Percentiles rank a stretch among this genome's conserved stretches.
These are phyloP conservation scores for Amanita rubescens DNA, from an alignment of 768 basidiomycete species.

Conservation along the genomic window DNA sequence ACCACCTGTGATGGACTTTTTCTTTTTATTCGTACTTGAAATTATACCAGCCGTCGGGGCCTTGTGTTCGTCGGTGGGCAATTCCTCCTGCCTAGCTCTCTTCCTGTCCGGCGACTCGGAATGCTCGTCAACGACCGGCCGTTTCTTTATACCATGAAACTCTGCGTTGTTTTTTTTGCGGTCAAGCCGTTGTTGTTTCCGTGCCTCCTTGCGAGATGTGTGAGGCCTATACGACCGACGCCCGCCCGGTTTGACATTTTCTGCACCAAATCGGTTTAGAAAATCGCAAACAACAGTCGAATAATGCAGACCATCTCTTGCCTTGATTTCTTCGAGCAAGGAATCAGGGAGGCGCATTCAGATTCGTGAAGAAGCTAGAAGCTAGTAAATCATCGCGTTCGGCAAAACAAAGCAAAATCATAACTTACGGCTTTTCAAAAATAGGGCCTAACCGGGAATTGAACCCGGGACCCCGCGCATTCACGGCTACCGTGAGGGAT, in stretches of 20 bases:
- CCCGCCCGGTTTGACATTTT: slow-evolving; percentile 6
- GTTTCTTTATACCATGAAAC: slow-evolving; percentile 24
- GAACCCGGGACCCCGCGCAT: neutral
- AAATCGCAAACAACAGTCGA: neutral
- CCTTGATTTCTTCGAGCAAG: slow-evolving; percentile 3
- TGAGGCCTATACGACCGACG: neutral
- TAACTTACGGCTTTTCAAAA: neutral
- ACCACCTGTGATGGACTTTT: neutral
- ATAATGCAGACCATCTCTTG: neutral
- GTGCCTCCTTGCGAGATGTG: slow-evolving; percentile 48
- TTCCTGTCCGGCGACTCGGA: slow-evolving; percentile 43
- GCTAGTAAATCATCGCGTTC: slow-evolving; percentile 1
- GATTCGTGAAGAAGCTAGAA: slow-evolving; percentile 4
- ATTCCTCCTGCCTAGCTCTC: slow-evolving; percentile 27
- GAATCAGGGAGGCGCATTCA: slow-evolving; percentile 4
- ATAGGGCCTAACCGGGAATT: neutral
- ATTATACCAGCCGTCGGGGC: neutral
- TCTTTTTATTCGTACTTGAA: neutral
- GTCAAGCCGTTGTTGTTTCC: slow-evolving; percentile 54
- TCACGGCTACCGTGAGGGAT: neutral
- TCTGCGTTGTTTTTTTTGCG: slow-evolving; percentile 59
- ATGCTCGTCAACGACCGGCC: slow-evolving; percentile 38
- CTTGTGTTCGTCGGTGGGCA: neutral
- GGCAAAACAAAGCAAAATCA: neutral
- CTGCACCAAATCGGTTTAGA: neutral